Evolutionary conservation across 179 eudicot species (phyloP), one percentile per base, ranked within the genome.

Genomic region (Beta lomatogona): DNA sequence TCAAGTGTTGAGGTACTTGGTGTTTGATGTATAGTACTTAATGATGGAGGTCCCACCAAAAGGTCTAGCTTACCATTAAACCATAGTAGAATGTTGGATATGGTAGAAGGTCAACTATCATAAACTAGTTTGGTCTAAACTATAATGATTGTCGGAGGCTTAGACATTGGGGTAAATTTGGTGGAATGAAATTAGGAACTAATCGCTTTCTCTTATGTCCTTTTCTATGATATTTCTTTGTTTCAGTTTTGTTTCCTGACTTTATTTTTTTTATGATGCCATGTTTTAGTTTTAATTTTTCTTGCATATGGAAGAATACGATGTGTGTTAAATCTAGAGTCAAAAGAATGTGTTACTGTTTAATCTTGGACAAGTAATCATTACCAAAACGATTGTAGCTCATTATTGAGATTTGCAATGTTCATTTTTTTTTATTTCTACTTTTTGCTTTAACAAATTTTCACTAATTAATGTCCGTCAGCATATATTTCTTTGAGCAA

Each of bases 21-120:
- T 54, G 65, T 63, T 19, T 58, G n/a, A 6, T 25, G 36, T 41
- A 25, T 65, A 64, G 21, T 12, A 46, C 9, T 41, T 66, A 16
- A 48, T 81, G 58, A 25, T 58, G 68, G 46, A 53, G 59, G 69
- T 53, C 60, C 69, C 76, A 66, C 70, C 28, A 14, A 14, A 68
- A 18, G 31, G 45, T 72, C 14, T 58, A 58, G 64, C 76, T 76
- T 66, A 70, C 61, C 58, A 44, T 15, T 45, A 45, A 76, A 61
- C 69, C 52, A 57, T 76, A 41, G 64, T 67, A 44, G 63, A 76
- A 71, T 57, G 52, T 54, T 65, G 28, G 22, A 55, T 81, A 64
- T 81, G 80, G 54, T 28, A n/a, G 53, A 58, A 81, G 76, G 81
- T 71, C 84, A 77, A 77, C 80, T 71, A 50, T 77, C 61, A 31